These are phyloP conservation scores for Aristolochia contorta DNA, from an alignment of 164 flowering plant genomes.

Conservation along the genomic window DNA sequence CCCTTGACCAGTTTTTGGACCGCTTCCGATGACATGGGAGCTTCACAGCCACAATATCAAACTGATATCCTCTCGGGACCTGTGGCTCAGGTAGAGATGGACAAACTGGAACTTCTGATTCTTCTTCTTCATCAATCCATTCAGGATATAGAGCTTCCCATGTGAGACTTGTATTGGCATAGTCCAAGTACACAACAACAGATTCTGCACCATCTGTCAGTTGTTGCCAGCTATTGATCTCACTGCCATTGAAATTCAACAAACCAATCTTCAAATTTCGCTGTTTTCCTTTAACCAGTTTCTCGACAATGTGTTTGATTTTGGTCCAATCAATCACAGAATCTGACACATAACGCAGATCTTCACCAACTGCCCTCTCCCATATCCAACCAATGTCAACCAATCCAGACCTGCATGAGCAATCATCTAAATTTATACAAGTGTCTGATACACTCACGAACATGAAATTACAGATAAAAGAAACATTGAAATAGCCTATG, in stretches of 20 bases:
- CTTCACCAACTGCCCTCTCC: slow-evolving; percentile 23
- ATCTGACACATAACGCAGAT: slow-evolving; percentile 34
- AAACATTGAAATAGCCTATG: too few species aligned
- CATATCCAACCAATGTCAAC: slow-evolving; percentile 35
- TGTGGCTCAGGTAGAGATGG: slow-evolving; percentile 11
- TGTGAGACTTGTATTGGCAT: slow-evolving; percentile 25
- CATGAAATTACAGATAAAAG: background rate
- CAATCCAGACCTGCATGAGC: slow-evolving; percentile 31
- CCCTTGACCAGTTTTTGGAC: slow-evolving; percentile 41
- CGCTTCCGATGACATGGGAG: slow-evolving; percentile 34
- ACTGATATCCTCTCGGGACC: slow-evolving; percentile 15
- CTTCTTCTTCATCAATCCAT: slow-evolving; percentile 69
- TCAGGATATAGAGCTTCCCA: slow-evolving; percentile 58
- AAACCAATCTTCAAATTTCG: slow-evolving; percentile 30
- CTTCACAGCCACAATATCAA: slow-evolving; percentile 48
- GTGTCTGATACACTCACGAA: background rate
- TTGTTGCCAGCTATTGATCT: slow-evolving; percentile 28
- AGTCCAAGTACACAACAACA: slow-evolving; percentile 28
- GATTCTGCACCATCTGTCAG: slow-evolving; percentile 19
- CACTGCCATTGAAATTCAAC: slow-evolving; percentile 38
- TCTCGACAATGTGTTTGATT: slow-evolving; percentile 16
- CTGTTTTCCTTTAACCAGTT: slow-evolving; percentile 13
- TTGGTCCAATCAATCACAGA: slow-evolving; percentile 32
- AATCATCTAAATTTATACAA: background rate
- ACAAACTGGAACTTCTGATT: slow-evolving; percentile 27